Percentiles rank a stretch among this genome's conserved stretches.
phyloP scores from a whole-genome alignment of 2,329 filamentous ascomycete species.

The Colletotrichum acutatum region DNA sequence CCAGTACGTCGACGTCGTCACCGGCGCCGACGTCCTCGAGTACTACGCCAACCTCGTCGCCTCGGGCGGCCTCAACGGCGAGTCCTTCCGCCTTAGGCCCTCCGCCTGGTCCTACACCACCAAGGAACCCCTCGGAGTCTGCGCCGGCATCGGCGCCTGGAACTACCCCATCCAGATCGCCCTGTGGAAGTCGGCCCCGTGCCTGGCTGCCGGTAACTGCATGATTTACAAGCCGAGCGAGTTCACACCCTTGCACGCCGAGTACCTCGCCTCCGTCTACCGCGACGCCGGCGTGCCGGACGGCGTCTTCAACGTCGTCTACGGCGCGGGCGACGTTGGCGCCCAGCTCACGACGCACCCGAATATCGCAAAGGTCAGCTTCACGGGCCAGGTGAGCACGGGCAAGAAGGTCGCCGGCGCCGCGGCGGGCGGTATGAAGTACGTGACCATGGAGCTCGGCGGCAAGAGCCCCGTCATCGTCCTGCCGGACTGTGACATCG shows the following conservation, averaged over 20 bases:
- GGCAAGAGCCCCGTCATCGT: slow-evolving; percentile 87
- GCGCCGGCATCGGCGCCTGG: slow-evolving; percentile 89
- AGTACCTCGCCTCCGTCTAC: slow-evolving; percentile 80
- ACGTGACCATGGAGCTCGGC: slow-evolving; percentile 91
- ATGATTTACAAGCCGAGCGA: slow-evolving; percentile 94
- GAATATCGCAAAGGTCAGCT: slow-evolving; percentile 84
- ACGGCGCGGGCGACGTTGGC: slow-evolving; percentile 82
- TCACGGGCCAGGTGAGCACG: slow-evolving; percentile 88
- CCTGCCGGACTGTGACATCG: slow-evolving; percentile 81
- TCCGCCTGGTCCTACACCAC: slow-evolving; percentile 86
- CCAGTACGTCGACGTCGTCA: slow-evolving; percentile 83
- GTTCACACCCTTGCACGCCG: slow-evolving; percentile 85
- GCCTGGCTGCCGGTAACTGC: slow-evolving; percentile 86
- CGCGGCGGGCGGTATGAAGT: slow-evolving; percentile 85
- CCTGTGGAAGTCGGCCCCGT: slow-evolving; percentile 89
- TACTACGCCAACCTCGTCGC: slow-evolving; percentile 86
- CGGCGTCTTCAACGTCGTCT: slow-evolving; percentile 88
- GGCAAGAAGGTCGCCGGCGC: slow-evolving; percentile 83
- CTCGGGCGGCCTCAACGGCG: slow-evolving; percentile 82
- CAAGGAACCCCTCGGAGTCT: slow-evolving; percentile 85
- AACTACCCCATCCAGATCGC: slow-evolving; percentile 94
- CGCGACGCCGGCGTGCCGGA: slow-evolving; percentile 81
- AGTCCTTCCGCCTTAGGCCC: slow-evolving; percentile 77
- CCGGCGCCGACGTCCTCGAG: slow-evolving; percentile 86
- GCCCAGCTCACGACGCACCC: slow-evolving; percentile 79